phyloP scores from a whole-genome alignment of 148 eudicot genomes.

The Spergularia bocconei region DNA sequence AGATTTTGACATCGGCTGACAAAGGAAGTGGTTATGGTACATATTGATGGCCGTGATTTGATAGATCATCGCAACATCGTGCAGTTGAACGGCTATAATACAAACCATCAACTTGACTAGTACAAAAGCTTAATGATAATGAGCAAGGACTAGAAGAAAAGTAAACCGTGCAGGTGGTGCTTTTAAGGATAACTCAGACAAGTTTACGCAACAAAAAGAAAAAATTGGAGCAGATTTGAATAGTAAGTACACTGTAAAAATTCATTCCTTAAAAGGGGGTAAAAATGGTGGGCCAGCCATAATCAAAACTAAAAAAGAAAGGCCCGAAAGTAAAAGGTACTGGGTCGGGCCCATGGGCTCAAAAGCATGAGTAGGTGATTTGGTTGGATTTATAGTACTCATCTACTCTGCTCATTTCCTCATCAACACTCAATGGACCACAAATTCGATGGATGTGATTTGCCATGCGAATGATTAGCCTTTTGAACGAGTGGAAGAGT shows the following conservation, averaged over 20 bases:
- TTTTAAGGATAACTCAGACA: not conserved
- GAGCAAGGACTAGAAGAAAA: slow-evolving; percentile 1
- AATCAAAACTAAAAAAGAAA: slow-evolving; percentile 4
- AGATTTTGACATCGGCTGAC: no score
- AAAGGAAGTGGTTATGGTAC: no score
- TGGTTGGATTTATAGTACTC: not conserved
- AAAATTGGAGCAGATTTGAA: not conserved
- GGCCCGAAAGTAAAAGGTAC: slow-evolving; percentile 15
- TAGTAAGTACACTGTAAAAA: not conserved
- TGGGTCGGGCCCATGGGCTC: slow-evolving; percentile 24
- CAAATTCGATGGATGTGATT: not conserved
- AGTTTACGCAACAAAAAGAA: slow-evolving; percentile 6
- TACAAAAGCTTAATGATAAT: not conserved
- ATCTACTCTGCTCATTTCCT: slow-evolving; percentile 1
- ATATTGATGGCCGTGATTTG: not conserved
- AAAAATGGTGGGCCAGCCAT: slow-evolving; percentile 23
- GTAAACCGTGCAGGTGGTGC: not conserved
- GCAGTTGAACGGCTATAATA: not conserved
- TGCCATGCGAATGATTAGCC: slow-evolving; percentile 4
- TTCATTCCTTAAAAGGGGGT: not conserved
- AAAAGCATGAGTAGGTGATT: not conserved
- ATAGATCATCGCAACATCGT: not conserved
- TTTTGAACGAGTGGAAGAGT: slow-evolving; percentile 23
- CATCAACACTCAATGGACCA: slow-evolving; percentile 1
- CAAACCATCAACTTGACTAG: not conserved